Conservation (phyloP, 768 basidiomycete species). For the Guyanaporus albipodus region DNA sequence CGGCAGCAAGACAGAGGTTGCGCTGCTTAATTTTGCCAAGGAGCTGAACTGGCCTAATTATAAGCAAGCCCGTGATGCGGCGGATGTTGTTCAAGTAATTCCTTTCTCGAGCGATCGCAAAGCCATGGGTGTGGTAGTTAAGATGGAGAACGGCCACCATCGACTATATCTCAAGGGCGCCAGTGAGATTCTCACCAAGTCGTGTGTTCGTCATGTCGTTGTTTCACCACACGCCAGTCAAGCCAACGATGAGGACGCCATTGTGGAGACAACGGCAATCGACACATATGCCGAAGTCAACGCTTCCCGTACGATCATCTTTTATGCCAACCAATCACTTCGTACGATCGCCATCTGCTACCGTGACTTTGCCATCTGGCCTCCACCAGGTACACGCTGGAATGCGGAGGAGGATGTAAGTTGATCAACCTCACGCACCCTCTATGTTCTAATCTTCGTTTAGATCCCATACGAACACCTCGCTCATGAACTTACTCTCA, state of each 20-base stretch:
- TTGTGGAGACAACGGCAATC: constrained; percentile 58
- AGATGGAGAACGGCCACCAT: constrained; percentile 44
- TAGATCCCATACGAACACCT: constrained; percentile 70
- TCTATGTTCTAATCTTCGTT: constrained; percentile 11
- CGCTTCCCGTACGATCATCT: constrained; percentile 90
- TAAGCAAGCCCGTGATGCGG: constrained; percentile 56
- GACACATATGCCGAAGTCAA: constrained; percentile 70
- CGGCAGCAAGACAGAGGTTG: constrained; percentile 95
- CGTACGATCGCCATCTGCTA: constrained; percentile 95
- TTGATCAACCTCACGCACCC: background rate
- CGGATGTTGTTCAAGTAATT: constrained; percentile 74
- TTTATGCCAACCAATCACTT: constrained; percentile 95
- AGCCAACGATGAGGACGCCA: constrained; percentile 16
- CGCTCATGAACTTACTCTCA: constrained; percentile 70
- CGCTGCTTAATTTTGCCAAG: constrained; percentile 81
- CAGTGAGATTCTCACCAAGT: constrained; percentile 84
- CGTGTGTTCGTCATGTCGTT: constrained; percentile 69
- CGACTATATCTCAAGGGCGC: constrained; percentile 91
- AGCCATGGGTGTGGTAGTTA: constrained; percentile 89
- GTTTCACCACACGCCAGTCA: constrained; percentile 37
- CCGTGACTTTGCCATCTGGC: constrained; percentile 83
- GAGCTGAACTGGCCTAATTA: constrained; percentile 76
- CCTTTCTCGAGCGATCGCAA: constrained; percentile 94
- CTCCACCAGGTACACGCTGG: constrained; percentile 48
- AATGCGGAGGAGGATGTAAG: constrained; percentile 53